These are phyloP conservation scores for Tarenaya hassleriana DNA, from an alignment of 345 rosid species.

Conservation along the genomic window DNA sequence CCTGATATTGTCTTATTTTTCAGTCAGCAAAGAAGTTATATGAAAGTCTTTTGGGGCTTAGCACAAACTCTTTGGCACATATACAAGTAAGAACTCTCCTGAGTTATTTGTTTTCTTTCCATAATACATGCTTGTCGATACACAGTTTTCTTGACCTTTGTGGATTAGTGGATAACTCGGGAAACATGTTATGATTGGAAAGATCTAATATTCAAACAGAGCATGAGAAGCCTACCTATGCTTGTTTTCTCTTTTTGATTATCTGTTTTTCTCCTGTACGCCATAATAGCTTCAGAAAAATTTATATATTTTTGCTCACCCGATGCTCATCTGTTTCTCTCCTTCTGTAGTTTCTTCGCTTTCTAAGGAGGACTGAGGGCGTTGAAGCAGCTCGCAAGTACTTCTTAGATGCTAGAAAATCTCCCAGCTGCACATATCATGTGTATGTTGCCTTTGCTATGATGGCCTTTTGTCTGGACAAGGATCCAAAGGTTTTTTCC, in stretches of 20 bases:
- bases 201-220: too few species aligned
- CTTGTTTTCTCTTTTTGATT: constrained; percentile 1
- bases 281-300: constrained; percentile 4
- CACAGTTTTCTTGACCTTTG: neutral
- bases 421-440: constrained; percentile 78
- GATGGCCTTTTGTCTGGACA: constrained; percentile 88
- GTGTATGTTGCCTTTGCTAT: constrained; percentile 88
- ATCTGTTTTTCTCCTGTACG: constrained; percentile 8
- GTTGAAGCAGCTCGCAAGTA: constrained; percentile 95
- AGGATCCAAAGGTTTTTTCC: constrained; percentile 73
- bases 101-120: neutral
- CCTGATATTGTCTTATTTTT: constrained; percentile 29
- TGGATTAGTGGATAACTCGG: neutral
- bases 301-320: constrained; percentile 8
- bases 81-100: constrained; percentile 57
- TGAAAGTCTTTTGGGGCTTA: constrained; percentile 65
- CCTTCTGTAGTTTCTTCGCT: constrained; percentile 67
- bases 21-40: constrained; percentile 81
- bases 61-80: constrained; percentile 67
- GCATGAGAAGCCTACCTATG: constrained; percentile 1
- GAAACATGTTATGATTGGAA: constrained; percentile 7
- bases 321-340: constrained; percentile 5
- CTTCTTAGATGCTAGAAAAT: constrained; percentile 80
- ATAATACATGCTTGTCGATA: constrained; percentile 1
- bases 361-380: constrained; percentile 85